Evolutionary conservation across 306 rosid genomes (phyloP).

Genomic region (Elaeagnus macrophylla): DNA sequence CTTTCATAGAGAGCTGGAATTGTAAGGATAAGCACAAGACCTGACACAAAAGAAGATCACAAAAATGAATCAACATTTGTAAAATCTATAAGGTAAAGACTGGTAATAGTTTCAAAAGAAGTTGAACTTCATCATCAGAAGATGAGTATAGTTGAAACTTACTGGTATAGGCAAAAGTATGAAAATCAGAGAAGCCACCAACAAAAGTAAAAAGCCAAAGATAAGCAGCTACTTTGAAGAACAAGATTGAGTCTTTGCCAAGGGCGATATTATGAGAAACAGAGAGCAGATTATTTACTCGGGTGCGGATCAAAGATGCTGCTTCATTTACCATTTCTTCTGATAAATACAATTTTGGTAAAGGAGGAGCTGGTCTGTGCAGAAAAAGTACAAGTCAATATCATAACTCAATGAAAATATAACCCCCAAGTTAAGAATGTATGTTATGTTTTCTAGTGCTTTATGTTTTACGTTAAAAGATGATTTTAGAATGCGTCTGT

Average conservation of each 20-base stretch:
- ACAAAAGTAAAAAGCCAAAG: slow-evolving; percentile 52
- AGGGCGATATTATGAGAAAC: slow-evolving; percentile 68
- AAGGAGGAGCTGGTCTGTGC: slow-evolving; percentile 90
- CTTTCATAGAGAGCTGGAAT: slow-evolving; percentile 76
- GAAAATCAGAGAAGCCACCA: slow-evolving; percentile 79
- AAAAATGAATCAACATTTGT: slow-evolving; percentile 3
- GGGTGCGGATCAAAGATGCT: slow-evolving; percentile 41
- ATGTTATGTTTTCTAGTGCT: no score
- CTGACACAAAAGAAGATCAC: slow-evolving; percentile 38
- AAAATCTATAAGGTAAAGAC: no score
- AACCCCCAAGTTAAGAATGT: no score
- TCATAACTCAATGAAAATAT: no score
- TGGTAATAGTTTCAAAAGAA: no score
- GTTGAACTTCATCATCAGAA: background rate
- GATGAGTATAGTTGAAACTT: slow-evolving; percentile 23
- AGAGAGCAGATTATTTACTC: slow-evolving; percentile 49
- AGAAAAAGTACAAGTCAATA: slow-evolving; percentile 7
- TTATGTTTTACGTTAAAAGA: no score
- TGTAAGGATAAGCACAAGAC: slow-evolving; percentile 65
- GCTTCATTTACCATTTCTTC: slow-evolving; percentile 75
- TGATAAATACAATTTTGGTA: slow-evolving; percentile 68
- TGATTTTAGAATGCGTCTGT: no score
- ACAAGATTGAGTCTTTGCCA: slow-evolving; percentile 66
- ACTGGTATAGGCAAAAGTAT: slow-evolving; percentile 69
- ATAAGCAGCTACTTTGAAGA: slow-evolving; percentile 76